Conservation (phyloP, 108 stramenopile species). For the Discostella pseudostelligera region DNA sequence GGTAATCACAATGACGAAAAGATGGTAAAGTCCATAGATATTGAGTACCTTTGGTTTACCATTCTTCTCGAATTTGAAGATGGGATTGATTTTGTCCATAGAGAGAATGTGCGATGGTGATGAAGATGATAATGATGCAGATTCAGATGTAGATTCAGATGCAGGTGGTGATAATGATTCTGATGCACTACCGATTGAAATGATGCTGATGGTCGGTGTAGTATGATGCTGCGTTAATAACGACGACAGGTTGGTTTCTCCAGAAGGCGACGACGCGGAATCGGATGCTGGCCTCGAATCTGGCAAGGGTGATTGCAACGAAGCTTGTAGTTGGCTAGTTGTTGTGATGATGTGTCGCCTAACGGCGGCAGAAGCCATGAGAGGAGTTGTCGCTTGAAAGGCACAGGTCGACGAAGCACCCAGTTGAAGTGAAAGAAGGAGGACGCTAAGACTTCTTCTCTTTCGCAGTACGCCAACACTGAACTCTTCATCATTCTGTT, state of each 20-base stretch:
- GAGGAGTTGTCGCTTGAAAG: background rate
- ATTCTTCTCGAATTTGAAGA: constrained; percentile 28
- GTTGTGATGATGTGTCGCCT: background rate
- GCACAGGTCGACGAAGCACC: background rate
- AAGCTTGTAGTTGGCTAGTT: background rate
- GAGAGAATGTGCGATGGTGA: constrained; percentile 34
- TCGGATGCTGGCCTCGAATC: no score
- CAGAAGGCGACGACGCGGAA: no score
- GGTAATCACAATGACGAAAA: constrained; percentile 50
- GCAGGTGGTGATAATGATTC: no score
- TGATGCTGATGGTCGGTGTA: background rate
- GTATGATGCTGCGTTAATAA: background rate
- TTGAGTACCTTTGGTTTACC: constrained; percentile 63
- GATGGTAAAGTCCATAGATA: constrained; percentile 49
- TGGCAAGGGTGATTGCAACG: background rate
- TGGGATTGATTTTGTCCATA: constrained; percentile 35
- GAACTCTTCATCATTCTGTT: background rate
- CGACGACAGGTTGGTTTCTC: no score
- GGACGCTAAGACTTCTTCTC: background rate
- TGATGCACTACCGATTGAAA: no score
- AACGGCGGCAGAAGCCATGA: background rate
- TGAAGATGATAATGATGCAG: background rate
- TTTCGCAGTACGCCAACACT: background rate
- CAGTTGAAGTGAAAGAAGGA: background rate
- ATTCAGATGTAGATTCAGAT: no score